phyloP scores from a whole-genome alignment of 208 protist genomes.

The Acanthamoeba culbertsoni region DNA sequence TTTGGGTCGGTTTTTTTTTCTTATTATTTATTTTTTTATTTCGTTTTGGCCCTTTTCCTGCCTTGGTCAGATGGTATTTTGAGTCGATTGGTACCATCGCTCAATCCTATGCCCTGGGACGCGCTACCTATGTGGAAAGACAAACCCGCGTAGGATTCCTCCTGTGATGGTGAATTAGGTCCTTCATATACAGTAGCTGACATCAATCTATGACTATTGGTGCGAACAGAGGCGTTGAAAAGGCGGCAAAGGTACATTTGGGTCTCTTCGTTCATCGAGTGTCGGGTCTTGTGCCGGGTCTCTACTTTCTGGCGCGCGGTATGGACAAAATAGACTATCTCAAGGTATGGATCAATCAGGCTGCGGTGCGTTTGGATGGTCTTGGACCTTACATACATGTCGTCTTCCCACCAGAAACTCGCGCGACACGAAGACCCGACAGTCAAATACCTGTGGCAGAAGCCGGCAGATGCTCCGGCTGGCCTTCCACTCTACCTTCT shows the following conservation, averaged over 20 bases:
- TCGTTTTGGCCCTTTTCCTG: too few relatives aligned
- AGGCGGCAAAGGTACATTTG: constrained; percentile 6
- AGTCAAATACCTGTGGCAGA: neutral
- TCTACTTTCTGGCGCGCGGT: constrained; percentile 17
- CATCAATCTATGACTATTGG: too few relatives aligned
- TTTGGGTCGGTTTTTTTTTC: too few relatives aligned
- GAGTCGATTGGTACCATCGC: neutral
- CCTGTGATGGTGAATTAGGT: neutral
- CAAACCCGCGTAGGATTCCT: neutral
- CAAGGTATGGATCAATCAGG: neutral
- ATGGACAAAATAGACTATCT: neutral
- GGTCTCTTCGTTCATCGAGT: constrained; percentile 32
- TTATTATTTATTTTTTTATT: too few relatives aligned
- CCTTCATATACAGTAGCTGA: neutral
- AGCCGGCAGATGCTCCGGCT: neutral
- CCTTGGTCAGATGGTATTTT: constrained; percentile 12
- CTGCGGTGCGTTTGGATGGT: too few relatives aligned
- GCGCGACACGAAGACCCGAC: neutral
- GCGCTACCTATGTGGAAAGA: neutral
- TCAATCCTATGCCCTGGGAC: constrained; percentile 28
- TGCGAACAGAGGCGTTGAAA: neutral
- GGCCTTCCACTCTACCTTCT: constrained; percentile 14
- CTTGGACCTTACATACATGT: too few relatives aligned
- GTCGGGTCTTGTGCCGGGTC: neutral
- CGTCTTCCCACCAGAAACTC: too few relatives aligned